Conservation (phyloP, 805 yeast genomes). For the Monosporozyma servazzii region DNA sequence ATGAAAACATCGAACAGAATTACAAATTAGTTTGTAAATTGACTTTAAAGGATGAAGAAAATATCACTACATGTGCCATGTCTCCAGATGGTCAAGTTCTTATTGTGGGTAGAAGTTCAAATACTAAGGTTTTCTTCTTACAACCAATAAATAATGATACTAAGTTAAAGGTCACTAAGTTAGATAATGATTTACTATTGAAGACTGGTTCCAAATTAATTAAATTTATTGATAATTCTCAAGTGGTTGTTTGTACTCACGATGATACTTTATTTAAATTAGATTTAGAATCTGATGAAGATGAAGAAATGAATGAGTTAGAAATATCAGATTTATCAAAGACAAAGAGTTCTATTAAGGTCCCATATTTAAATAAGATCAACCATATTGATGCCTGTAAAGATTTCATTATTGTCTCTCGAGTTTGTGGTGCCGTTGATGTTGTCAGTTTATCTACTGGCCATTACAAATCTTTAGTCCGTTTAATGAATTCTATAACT, state of each 20-base stretch:
- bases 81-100: slow-evolving; percentile 57
- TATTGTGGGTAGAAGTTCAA: slow-evolving; percentile 60
- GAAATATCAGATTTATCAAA: slow-evolving; percentile 31
- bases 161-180: slow-evolving; percentile 42
- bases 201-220: slow-evolving; percentile 50
- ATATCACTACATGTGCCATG: slow-evolving; percentile 58
- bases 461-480: slow-evolving; percentile 39
- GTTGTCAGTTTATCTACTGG: slow-evolving; percentile 25
- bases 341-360: slow-evolving; percentile 25
- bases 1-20: slow-evolving; percentile 14
- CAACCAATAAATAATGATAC: slow-evolving; percentile 27
- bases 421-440: slow-evolving; percentile 61
- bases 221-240: slow-evolving; percentile 38
- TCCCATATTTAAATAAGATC: slow-evolving; percentile 43
- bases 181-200: slow-evolving; percentile 34
- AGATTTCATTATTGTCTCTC: slow-evolving; percentile 47
- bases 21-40: slow-evolving; percentile 55
- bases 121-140: slow-evolving; percentile 61
- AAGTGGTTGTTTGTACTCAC: slow-evolving; percentile 44
- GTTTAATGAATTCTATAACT: slow-evolving; percentile 51
- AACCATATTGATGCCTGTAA: slow-evolving; percentile 43
- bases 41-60: slow-evolving; percentile 65
- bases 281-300: slow-evolving; percentile 34
- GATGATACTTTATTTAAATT: slow-evolving; percentile 51
- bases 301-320: slow-evolving; percentile 24